A percentile compares a stretch with the other conserved stretches of the same genome.
These are phyloP conservation scores for Scheffersomyces ergatensis DNA, from an alignment of 805 yeast species.

Conservation along the genomic window DNA sequence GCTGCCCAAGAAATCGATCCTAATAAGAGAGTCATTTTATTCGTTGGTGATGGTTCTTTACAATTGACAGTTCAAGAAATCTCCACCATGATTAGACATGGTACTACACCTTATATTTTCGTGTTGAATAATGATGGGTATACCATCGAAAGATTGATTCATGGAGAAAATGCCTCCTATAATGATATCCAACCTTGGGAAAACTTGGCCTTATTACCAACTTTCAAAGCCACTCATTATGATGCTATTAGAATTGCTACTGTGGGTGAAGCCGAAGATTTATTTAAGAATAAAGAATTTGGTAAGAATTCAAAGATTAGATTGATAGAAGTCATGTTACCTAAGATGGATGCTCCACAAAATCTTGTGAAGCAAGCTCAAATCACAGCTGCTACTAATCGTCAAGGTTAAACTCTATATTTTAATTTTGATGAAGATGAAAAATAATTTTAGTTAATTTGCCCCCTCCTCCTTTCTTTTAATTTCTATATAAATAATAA, in stretches of 20 bases:
- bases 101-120: conserved; percentile 64
- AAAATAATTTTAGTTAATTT: too few species aligned
- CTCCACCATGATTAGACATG: conserved; percentile 67
- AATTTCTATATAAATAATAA: too few species aligned
- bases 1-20: conserved; percentile 65
- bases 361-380: conserved; percentile 45
- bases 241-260: conserved; percentile 55
- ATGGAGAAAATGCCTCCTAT: conserved; percentile 63
- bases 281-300: conserved; percentile 47
- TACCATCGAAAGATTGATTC: conserved; percentile 73
- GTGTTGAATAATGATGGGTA: conserved; percentile 72
- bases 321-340: conserved; percentile 66
- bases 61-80: conserved; percentile 75
- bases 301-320: conserved; percentile 58
- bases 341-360: conserved; percentile 67
- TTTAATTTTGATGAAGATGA: too few species aligned
- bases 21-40: conserved; percentile 58
- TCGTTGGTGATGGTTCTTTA: conserved; percentile 75
- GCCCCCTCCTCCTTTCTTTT: too few species aligned
- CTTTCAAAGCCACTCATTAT: conserved; percentile 59
- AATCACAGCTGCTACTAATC: conserved; percentile 25
- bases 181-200: conserved; percentile 71
- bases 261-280: conserved; percentile 55
- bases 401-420: too few species aligned
- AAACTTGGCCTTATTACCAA: conserved; percentile 53